Base-by-base conservation (phyloP, 2,329 filamentous ascomycete species). In the Fusarium xylarioides region DNA sequence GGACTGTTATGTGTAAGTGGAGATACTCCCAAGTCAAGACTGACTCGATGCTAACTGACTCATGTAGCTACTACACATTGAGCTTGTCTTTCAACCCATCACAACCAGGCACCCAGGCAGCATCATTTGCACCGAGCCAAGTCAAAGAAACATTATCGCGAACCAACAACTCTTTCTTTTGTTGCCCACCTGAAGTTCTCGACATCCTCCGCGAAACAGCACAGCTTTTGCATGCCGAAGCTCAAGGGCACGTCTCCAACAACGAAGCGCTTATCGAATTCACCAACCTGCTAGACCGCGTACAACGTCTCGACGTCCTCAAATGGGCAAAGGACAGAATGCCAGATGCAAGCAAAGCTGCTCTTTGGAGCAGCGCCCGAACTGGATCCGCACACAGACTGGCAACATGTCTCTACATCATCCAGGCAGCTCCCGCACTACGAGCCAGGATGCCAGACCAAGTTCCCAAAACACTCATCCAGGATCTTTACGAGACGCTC, bases 401-500 rank as follows among this genome's bases (percentile, higher is more conserved):
- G 2, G 82, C 85, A 3, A 80, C 83, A 0, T 85, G 84, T 54
- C 74, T 86, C 12, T 86, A 86, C 68, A 83, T 85, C 21, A 70
- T 85, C n/a, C 83, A 86, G 54, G 82, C 81, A 11, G 76, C 81
- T 14, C 78, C 80, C 10, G 69, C 79, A 7, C 60, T 79, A 23
- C 67, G 78, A 15, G 73, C 68, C 8, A 65, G 71, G 23, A 68
- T 74, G 38, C 64, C 71, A 12, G 64, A 74, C 8, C 57, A 67
- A 50, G 63, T 74, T n/a, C 61, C 57, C 38, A 76, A 80, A 15
- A 67, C 74, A 7, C 78, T 89, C 10, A 84, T 83, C 19, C 71
- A 80, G 11, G 85, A 87, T 34, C 81, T 88, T 15, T 81, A 87
- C n/a, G 64, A 82, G 11, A 84, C 88, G 47, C 80, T 90, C 7